Evolutionary conservation across 2,329 filamentous ascomycete genomes (phyloP), one percentile per base, ranked within the genome.

Genomic region (Scedosporium dehoogii): DNA sequence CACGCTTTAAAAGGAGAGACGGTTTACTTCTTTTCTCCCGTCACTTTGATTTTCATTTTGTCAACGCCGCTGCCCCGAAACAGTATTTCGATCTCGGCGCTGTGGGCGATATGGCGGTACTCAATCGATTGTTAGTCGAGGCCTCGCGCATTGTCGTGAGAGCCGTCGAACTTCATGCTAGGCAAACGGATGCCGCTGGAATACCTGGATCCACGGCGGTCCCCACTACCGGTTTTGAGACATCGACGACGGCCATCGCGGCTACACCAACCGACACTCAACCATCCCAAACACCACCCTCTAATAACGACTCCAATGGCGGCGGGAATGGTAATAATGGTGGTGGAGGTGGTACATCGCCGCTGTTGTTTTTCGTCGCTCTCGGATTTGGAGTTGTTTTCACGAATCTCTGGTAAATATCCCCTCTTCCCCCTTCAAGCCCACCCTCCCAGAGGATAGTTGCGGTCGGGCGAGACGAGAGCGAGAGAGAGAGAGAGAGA

Each of bases 301-400:
- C 27, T 46, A 64, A 65, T 63, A 56, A 64, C 56, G 59, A 68
- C 60, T 64, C 65, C 61, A 67, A 51, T 55, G 63, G 33, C 18
- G 23, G 12, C 12, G 48, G 48, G 12, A 48, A 60, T 41, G 23
- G 61, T 6, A 38, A 63, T 53, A 59, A 65, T 16, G 63, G 62
- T 16, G 66, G 65, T 42, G 63, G 66, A 29, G 67, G 67, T 58
- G 71, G 73, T 51, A 80, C 74, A 62, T 80, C 78, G 5, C 78
- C 78, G 4, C 67, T 80, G 21, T 72, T 80, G 5, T 97, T 97
- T 78, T 97, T 97, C 73, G 92, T 97, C 63, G 93, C 94, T 16
- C 80, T 99, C 33, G 94, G 94, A 4, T 97, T 99, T 70, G 94
- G 94, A 69, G 94, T 99, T 21, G 94, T 99, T 55, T 99, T 99